Evolutionary conservation across 805 yeast species (phyloP), one percentile per base, ranked within the genome.

Genomic region (Metschnikowia orientalis): DNA sequence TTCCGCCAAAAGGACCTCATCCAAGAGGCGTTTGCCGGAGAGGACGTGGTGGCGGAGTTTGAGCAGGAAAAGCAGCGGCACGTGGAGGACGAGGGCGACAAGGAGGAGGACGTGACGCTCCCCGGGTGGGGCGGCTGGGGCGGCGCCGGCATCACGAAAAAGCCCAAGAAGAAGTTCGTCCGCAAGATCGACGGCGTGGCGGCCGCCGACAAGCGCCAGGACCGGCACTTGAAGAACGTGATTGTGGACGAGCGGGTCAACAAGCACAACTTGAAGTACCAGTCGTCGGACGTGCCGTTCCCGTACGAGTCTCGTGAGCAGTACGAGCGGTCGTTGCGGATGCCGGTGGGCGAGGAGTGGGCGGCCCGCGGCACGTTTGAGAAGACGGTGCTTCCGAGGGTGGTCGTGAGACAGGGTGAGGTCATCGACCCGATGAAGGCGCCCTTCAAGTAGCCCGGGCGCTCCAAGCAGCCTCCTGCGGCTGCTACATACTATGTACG

Each of bases 61-160:
- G 77, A 75, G 42, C 71, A 64, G 9, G 97, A 89, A 48, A 92
- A 90, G 63, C 64, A 68, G 37, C 70, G 75, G 45, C 73, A 73
- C 8, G 67, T 71, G 5, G 73, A 65, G 26, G 88, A 82, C 28
- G 97, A 90, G 57, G 97, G 78, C 37, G 97, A 90, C 58, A 73
- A 86, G 53, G 88, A 81, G 50, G 80, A 82, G 38, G 95, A 89
- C 54, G 62, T 82, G 29, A 81, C 95, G 0, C 61, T 89, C 32
- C 97, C 97, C 3, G 98, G 98, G 1, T 92, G 97, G 97, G 97
- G 97, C 29, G 84, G 82, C 26, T 92, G 98, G 98, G 83, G 90
- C 8, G 96, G 96, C 23, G 76, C 73, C 7, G 57, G 48, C 13
- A 20, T 16, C 15, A 49, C 52, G 25, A 59, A 50, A 37, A 53